Evolutionary conservation across 352 stramenopile genomes (phyloP), one percentile per base, ranked within the genome.

Genomic region (Pythium myriotylum): DNA sequence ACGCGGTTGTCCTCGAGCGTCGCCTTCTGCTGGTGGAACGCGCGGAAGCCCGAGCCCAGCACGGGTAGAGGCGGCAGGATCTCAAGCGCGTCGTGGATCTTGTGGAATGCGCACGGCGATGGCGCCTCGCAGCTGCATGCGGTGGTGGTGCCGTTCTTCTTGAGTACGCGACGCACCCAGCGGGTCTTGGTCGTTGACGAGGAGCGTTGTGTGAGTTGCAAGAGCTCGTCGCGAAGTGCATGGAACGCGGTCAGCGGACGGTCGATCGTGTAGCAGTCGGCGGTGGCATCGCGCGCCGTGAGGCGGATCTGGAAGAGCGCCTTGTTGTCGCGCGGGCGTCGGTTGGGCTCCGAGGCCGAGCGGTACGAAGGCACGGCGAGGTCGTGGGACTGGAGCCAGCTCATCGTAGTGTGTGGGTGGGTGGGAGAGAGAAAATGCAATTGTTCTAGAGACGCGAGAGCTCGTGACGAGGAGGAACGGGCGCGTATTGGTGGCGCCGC

Each of bases 161-260:
- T 53, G 26, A 68, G 32, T 19, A 68, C 55, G 39, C 61, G 61
- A 8, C 53, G 52, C 61, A 68, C 39, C 61, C 61, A 68, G 24
- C 61, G 46, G 33, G 48, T 35, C 29, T 35, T 35, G 29, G 29
- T 35, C 29, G 29, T 35, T 5, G 29, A 5, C 5, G 29, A 10
- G 29, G 29, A 35, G 29, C 29, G 29, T 17, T 37, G 27, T 7
- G 65, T 64, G 48, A 49, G 43, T 14, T 40, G 64, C 29, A 62
- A 45, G 6, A 91, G 73, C 52, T 66, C 65, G 46, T 79, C 77
- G 58, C 82, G 79, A 29, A 91, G 66, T 12, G 52, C 66, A n/a
- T 79, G 78, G 68, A 91, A 91, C 37, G 88, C 79, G 20, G 74
- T 37, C 63, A 79, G 48, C 59, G 76, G 39, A 63, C 58, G 13